These are phyloP conservation scores for Gentiana straminea DNA, from an alignment of 257 asterid genomes.

Conservation along the genomic window DNA sequence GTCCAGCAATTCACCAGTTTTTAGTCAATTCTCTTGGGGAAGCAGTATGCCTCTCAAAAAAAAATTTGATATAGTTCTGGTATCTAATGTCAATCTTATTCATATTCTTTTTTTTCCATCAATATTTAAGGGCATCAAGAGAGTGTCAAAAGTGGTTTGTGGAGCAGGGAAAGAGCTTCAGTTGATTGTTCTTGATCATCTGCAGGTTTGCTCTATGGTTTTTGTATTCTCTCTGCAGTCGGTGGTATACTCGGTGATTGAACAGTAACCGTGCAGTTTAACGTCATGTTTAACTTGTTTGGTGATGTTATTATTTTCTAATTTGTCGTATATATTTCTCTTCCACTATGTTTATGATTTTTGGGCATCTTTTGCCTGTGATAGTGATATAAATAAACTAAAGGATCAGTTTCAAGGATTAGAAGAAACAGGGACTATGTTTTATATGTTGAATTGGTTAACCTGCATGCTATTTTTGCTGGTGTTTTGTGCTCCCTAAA, in stretches of 20 bases:
- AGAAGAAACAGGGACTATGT: no score
- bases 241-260: not conserved
- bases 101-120: conserved; percentile 5
- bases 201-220: conserved; percentile 44
- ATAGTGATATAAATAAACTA: no score
- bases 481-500: no score
- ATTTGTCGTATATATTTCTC: no score
- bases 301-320: no score
- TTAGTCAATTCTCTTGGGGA: conserved; percentile 93
- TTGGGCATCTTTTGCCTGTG: no score
- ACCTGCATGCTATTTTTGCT: no score
- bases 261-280: not conserved
- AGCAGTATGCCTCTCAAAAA: conserved; percentile 47
- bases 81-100: conserved; percentile 6
- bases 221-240: not conserved
- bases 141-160: conserved; percentile 65
- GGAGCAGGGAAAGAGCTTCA: conserved; percentile 96
- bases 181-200: conserved; percentile 64
- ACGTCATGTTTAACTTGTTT: not conserved
- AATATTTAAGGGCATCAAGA: conserved; percentile 63
- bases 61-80: conserved; percentile 1
- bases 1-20: conserved; percentile 95
- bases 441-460: no score
- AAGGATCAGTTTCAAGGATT: no score
- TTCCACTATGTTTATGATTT: no score